A percentile compares a stretch with the other conserved stretches of the same genome.
These are phyloP conservation scores for Zizania palustris DNA, from an alignment of 202 grass and related monocot genomes.

Conservation along the genomic window DNA sequence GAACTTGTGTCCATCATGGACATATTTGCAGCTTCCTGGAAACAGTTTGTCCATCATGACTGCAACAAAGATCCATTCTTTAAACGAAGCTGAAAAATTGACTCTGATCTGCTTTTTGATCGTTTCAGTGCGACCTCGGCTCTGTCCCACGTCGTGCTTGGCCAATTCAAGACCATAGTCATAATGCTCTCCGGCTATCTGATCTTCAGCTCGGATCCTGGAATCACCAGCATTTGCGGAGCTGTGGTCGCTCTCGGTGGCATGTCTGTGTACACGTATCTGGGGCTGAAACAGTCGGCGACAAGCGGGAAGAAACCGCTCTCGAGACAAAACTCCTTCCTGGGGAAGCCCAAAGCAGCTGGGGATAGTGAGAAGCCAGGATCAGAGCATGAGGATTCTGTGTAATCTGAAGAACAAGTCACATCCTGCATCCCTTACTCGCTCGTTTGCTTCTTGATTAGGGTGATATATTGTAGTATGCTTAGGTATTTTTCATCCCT, in stretches of 20 bases:
- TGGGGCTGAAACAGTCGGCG: constrained; percentile 49
- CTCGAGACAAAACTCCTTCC: constrained; percentile 46
- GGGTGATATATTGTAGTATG: not conserved
- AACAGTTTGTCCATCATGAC: not conserved
- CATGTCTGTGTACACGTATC: constrained; percentile 90
- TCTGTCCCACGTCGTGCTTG: constrained; percentile 83
- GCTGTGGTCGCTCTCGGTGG: constrained; percentile 70
- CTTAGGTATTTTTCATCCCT: not conserved
- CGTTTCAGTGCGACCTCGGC: constrained; percentile 82
- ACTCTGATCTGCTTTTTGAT: not conserved
- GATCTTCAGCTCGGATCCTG: constrained; percentile 81
- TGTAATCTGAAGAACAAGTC: constrained; percentile 33
- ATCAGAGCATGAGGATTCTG: constrained; percentile 55
- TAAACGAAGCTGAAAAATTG: not conserved
- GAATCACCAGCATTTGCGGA: constrained; percentile 72
- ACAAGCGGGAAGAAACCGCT: constrained; percentile 51
- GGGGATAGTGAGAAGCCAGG: constrained; percentile 39
- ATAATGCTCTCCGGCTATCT: constrained; percentile 84
- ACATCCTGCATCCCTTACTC: not conserved
- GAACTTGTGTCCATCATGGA: not conserved
- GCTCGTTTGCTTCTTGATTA: not conserved
- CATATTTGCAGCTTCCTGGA: not conserved
- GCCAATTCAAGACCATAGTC: constrained; percentile 89
- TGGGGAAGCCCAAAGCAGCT: constrained; percentile 45
- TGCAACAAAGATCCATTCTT: not conserved